phyloP scores from a whole-genome alignment of 1,284 basidiomycete species.

The Boletus mariae region DNA sequence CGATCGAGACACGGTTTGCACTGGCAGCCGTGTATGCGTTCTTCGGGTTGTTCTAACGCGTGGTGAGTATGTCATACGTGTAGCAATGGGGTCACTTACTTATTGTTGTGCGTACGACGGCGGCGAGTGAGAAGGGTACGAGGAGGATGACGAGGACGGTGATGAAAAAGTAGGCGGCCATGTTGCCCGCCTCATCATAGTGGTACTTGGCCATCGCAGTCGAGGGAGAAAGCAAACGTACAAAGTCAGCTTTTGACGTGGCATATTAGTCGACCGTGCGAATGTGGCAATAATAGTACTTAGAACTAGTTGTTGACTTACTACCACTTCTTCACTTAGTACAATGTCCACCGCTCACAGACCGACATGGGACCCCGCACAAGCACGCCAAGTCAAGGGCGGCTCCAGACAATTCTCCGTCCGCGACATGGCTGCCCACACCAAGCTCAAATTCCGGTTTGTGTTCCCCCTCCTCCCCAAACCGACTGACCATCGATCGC shows the following conservation, averaged over 20 bases:
- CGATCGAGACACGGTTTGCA: conserved; percentile 65
- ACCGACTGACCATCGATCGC: background rate
- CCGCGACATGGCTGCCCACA: conserved; percentile 88
- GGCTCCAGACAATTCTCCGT: conserved; percentile 87
- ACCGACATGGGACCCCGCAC: conserved; percentile 87
- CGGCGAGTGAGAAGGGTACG: conserved; percentile 67
- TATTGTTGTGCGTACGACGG: conserved; percentile 37
- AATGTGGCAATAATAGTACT: background rate
- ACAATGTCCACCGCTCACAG: conserved; percentile 79
- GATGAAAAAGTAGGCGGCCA: conserved; percentile 87
- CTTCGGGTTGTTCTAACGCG: conserved; percentile 29
- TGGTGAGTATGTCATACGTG: background rate
- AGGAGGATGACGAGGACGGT: conserved; percentile 82
- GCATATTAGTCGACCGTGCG: conserved; percentile 5
- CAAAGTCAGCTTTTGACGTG: conserved; percentile 1
- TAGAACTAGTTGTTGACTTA: no score
- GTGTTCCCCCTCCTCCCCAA: conserved; percentile 10
- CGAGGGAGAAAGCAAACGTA: background rate
- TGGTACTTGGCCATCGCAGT: conserved; percentile 67
- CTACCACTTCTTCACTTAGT: background rate
- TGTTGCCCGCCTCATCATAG: conserved; percentile 87
- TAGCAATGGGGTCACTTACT: conserved; percentile 29
- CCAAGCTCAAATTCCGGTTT: conserved; percentile 92
- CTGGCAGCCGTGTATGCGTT: conserved; percentile 50
- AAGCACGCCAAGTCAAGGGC: conserved; percentile 81